Conservation (phyloP, 495 filamentous ascomycete genomes). For the Cercophora newfieldiana region DNA sequence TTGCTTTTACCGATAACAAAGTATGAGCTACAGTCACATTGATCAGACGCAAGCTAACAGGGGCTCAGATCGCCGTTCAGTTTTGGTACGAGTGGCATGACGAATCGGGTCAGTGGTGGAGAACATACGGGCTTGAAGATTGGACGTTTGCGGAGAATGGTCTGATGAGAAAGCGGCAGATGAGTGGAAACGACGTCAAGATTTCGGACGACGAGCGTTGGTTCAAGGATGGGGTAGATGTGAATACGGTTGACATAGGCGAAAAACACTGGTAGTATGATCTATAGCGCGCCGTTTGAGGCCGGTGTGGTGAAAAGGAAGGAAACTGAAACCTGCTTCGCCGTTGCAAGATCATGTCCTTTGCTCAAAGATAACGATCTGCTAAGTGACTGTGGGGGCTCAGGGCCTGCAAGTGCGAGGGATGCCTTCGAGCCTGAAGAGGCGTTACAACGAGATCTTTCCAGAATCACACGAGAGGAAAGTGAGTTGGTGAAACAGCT, state of each 20-base stretch:
- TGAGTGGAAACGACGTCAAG: constrained; percentile 87
- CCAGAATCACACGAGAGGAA: no score
- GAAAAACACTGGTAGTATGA: constrained; percentile 80
- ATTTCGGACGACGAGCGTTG: constrained; percentile 64
- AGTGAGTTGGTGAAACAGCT: no score
- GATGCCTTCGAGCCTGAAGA: no score
- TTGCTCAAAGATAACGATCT: no score
- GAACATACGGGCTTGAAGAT: constrained; percentile 87
- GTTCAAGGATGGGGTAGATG: constrained; percentile 72
- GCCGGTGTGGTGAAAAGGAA: no score
- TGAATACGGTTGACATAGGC: constrained; percentile 68
- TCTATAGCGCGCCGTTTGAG: no score
- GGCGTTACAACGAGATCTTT: no score
- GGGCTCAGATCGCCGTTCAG: constrained; percentile 70
- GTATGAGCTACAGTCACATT: constrained; percentile 27
- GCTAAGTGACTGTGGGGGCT: no score
- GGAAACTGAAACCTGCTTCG: no score
- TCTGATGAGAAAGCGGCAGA: constrained; percentile 82
- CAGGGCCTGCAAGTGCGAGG: no score
- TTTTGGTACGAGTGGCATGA: constrained; percentile 94
- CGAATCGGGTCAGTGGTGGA: constrained; percentile 75
- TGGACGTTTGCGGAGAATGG: constrained; percentile 86
- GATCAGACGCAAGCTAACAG: not conserved
- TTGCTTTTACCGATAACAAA: constrained; percentile 67
- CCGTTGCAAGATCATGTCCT: no score